Percentiles rank a stretch among this genome's conserved stretches.
phyloP scores from a whole-genome alignment of 106 monocot genomes.

The Alisma plantagoaquatica region DNA sequence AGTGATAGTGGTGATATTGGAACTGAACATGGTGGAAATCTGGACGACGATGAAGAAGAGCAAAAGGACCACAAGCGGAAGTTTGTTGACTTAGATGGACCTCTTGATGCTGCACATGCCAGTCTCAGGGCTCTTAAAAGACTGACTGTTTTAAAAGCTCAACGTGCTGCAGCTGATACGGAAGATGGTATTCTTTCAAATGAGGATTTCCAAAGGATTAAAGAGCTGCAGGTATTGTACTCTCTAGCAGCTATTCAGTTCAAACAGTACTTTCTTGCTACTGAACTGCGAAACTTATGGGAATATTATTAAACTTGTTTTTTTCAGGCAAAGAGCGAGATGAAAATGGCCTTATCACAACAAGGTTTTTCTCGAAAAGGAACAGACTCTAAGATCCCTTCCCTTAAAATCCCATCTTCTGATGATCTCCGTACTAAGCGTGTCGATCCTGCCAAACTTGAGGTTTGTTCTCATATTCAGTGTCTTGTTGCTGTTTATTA shows the following conservation, averaged over 20 bases:
- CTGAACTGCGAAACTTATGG: too few relatives aligned
- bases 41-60: slow-evolving; percentile 13
- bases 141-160: slow-evolving; percentile 35
- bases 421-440: slow-evolving; percentile 69
- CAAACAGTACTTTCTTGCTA: too few relatives aligned
- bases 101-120: slow-evolving; percentile 45
- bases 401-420: slow-evolving; percentile 54
- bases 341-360: slow-evolving; percentile 45
- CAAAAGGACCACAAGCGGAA: slow-evolving; percentile 54
- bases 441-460: slow-evolving; percentile 77
- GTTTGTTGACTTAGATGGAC: slow-evolving; percentile 32
- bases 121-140: slow-evolving; percentile 80
- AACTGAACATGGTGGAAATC: slow-evolving; percentile 14
- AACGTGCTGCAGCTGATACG: slow-evolving; percentile 13
- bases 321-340: slow-evolving; percentile 63
- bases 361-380: slow-evolving; percentile 54
- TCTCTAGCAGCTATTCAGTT: too few relatives aligned
- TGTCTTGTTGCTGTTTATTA: too few relatives aligned
- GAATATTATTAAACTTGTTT: too few relatives aligned
- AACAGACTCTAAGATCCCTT: slow-evolving; percentile 21
- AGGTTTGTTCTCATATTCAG: slow-evolving; percentile 39
- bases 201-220: slow-evolving; percentile 86
- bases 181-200: slow-evolving; percentile 74
- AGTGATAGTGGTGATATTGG: slow-evolving; percentile 8
- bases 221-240: slow-evolving; percentile 58